A percentile compares a stretch with the other conserved stretches of the same genome.
Conservation (phyloP, 805 yeast genomes). For the Teunomyces kruisii region DNA sequence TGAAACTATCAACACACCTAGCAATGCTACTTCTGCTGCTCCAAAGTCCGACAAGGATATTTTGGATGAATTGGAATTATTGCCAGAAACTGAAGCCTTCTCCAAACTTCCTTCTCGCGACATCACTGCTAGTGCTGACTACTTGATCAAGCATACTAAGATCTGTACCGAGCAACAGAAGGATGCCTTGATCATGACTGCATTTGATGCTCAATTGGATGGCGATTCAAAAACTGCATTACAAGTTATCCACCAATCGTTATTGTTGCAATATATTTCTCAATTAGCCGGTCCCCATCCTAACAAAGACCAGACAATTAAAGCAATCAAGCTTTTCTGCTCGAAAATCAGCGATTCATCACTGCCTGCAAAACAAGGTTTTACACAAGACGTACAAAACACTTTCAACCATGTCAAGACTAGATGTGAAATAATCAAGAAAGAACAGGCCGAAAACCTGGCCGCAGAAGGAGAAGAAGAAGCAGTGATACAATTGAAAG, state of each 20-base stretch:
- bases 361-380: constrained; percentile 67
- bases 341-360: constrained; percentile 52
- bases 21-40: constrained; percentile 1
- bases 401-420: constrained; percentile 73
- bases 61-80: constrained; percentile 51
- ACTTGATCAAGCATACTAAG: constrained; percentile 56
- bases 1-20: constrained; percentile 25
- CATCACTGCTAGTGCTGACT: constrained; percentile 49
- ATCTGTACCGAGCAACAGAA: constrained; percentile 83
- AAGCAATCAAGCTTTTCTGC: constrained; percentile 64
- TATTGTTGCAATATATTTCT: constrained; percentile 71
- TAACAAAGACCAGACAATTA: constrained; percentile 29
- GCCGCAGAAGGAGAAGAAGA: constrained; percentile 46
- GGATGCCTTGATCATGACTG: constrained; percentile 89
- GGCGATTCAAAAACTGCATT: constrained; percentile 55
- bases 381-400: constrained; percentile 67
- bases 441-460: constrained; percentile 41
- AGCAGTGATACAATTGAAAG: constrained; percentile 81
- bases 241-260: constrained; percentile 76
- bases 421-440: constrained; percentile 68
- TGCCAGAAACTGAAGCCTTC: constrained; percentile 66
- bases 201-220: constrained; percentile 78
- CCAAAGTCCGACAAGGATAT: constrained; percentile 22
- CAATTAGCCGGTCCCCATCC: constrained; percentile 39
- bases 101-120: constrained; percentile 54